These are phyloP conservation scores for Sanguinoderma infundibulare DNA, from an alignment of 1,284 basidiomycete species.

Conservation along the genomic window DNA sequence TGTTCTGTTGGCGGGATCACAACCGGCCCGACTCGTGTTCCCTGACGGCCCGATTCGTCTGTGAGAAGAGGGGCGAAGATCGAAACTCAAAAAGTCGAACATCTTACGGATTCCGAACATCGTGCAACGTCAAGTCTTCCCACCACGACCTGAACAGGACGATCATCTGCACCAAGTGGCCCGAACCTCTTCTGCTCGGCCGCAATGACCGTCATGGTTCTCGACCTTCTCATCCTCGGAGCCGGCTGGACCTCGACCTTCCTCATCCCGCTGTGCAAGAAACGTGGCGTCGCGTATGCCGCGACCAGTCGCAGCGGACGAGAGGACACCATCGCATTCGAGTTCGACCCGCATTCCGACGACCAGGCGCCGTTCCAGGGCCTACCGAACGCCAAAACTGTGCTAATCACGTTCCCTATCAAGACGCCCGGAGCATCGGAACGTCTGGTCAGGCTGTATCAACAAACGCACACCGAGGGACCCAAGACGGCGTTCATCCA, in stretches of 20 bases:
- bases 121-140: too few species aligned
- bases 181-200: too few species aligned
- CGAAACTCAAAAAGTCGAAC: too few species aligned
- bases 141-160: too few species aligned
- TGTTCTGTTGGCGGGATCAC: too few species aligned
- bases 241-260: constrained; percentile 74
- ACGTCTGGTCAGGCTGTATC: constrained; percentile 40
- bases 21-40: too few species aligned
- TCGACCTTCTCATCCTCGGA: constrained; percentile 68
- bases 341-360: constrained; percentile 48
- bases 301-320: constrained; percentile 60
- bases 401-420: constrained; percentile 70
- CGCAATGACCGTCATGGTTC: neutral
- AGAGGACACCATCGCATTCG: constrained; percentile 50
- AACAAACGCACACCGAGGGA: constrained; percentile 36
- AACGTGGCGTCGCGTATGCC: constrained; percentile 49
- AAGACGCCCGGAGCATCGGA: constrained; percentile 47
- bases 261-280: constrained; percentile 57
- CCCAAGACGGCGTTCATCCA: constrained; percentile 50
- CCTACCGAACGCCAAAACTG: constrained; percentile 60
- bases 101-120: too few species aligned
- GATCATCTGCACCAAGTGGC: too few species aligned
- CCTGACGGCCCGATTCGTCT: too few species aligned
- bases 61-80: too few species aligned
- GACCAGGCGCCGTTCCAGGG: constrained; percentile 44